Conservation (phyloP, 2,329 filamentous ascomycete species). For the Aureobasidium sp. region DNA sequence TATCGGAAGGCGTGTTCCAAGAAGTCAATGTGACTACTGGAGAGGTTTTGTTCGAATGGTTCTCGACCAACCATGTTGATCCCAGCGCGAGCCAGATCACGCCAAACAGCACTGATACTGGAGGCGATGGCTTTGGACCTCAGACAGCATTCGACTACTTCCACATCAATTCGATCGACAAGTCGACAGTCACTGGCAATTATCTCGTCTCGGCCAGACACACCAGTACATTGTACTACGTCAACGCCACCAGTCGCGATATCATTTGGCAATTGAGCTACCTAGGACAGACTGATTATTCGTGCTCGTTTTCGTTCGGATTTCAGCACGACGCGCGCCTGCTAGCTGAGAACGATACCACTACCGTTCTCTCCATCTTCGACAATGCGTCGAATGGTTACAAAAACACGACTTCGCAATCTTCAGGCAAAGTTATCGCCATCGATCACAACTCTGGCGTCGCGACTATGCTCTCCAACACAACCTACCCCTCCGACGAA, state of each 20-base stretch:
- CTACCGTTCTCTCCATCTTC: constrained; percentile 42
- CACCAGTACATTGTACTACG: constrained; percentile 36
- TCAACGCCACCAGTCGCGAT: constrained; percentile 37
- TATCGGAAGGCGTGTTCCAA: constrained; percentile 29
- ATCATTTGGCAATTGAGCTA: constrained; percentile 41
- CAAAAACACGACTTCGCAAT: constrained; percentile 14
- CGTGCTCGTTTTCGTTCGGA: constrained; percentile 23
- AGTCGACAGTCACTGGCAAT: constrained; percentile 34
- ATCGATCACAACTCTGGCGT: constrained; percentile 16
- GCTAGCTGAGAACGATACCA: constrained; percentile 29
- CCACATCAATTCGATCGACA: constrained; percentile 48
- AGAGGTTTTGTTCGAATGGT: constrained; percentile 48
- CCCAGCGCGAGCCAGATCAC: constrained; percentile 34
- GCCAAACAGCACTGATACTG: constrained; percentile 24
- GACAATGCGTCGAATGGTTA: constrained; percentile 37
- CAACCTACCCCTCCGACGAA: constrained; percentile 12
- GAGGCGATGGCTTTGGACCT: constrained; percentile 35
- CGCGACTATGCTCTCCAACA: constrained; percentile 16
- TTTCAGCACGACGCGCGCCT: constrained; percentile 44
- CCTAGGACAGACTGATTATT: constrained; percentile 13
- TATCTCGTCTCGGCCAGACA: constrained; percentile 46
- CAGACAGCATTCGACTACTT: constrained; percentile 42
- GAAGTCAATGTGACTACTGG: constrained; percentile 41
- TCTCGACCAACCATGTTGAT: constrained; percentile 41
- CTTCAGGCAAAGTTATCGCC: constrained; percentile 19